Evolutionary conservation across 1,284 basidiomycete genomes (phyloP).

Genomic region (Cryptococcus wingfieldii): DNA sequence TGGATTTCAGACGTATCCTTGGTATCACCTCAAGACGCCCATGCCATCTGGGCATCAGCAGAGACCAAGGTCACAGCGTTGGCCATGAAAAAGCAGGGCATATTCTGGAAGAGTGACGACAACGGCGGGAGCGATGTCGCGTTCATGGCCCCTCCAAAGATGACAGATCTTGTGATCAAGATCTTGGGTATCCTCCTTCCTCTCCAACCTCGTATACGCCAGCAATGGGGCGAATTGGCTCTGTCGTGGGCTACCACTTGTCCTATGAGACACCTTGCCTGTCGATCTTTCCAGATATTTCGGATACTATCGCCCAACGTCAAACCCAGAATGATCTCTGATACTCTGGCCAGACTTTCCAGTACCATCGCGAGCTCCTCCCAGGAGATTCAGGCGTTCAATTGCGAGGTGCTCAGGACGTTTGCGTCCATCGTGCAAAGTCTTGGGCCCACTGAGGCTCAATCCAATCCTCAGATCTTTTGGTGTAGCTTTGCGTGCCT

Average conservation of each 20-base stretch:
- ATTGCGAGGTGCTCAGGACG: constrained; percentile 75
- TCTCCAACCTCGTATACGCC: constrained; percentile 62
- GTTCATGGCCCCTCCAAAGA: constrained; percentile 57
- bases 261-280: constrained; percentile 78
- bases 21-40: constrained; percentile 20
- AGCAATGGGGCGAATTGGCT: constrained; percentile 76
- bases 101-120: constrained; percentile 74
- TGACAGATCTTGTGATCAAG: constrained; percentile 64
- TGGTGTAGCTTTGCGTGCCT: constrained; percentile 82
- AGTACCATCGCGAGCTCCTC: constrained; percentile 71
- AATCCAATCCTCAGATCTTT: constrained; percentile 72
- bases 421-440: constrained; percentile 64
- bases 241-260: constrained; percentile 82
- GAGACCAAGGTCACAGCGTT: constrained; percentile 58
- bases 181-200: constrained; percentile 68
- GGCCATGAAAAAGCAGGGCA: constrained; percentile 45
- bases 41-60: constrained; percentile 28
- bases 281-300: constrained; percentile 86
- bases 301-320: constrained; percentile 73
- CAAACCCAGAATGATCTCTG: constrained; percentile 68
- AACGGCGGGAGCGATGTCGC: constrained; percentile 37
- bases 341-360: constrained; percentile 75
- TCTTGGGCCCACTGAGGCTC: constrained; percentile 57
- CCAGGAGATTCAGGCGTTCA: constrained; percentile 73
- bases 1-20: constrained; percentile 57